phyloP scores from a whole-genome alignment of 371 early-diverging fungal genomes.

The Apophysomyces ossiformis region DNA sequence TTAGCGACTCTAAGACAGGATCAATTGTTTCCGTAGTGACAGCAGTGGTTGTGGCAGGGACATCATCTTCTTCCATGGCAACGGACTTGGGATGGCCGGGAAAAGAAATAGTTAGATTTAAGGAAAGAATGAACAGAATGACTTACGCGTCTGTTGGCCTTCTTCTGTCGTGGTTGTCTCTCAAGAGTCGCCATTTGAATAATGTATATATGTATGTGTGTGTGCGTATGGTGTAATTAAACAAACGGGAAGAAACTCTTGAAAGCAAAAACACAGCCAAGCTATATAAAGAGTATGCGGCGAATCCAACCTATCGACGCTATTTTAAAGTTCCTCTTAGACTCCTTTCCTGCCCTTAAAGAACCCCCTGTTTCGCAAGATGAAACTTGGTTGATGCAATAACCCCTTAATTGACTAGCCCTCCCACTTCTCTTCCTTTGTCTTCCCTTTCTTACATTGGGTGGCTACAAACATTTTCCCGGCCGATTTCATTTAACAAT shows the following conservation, averaged over 20 bases:
- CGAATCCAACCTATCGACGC: neutral
- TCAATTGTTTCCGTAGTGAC: neutral
- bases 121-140: neutral
- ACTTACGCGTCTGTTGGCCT: constrained; percentile 1
- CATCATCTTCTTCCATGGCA: neutral
- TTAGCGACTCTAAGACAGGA: constrained; percentile 3
- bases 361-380: constrained; percentile 6
- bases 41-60: neutral
- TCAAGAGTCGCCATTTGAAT: constrained; percentile 15
- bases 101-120: neutral
- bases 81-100: neutral
- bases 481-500: neutral
- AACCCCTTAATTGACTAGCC: constrained; percentile 2
- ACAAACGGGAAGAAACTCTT: neutral
- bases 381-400: neutral
- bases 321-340: constrained; percentile 4
- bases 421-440: neutral
- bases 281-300: constrained; percentile 9
- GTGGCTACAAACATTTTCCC: neutral
- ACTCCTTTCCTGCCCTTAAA: neutral
- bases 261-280: neutral
- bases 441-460: neutral
- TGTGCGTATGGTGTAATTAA: neutral
- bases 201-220: too few species aligned
- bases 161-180: constrained; percentile 6